Base-by-base conservation (phyloP, 1,284 basidiomycete genomes). In the Ceratobasidium sp. region DNA sequence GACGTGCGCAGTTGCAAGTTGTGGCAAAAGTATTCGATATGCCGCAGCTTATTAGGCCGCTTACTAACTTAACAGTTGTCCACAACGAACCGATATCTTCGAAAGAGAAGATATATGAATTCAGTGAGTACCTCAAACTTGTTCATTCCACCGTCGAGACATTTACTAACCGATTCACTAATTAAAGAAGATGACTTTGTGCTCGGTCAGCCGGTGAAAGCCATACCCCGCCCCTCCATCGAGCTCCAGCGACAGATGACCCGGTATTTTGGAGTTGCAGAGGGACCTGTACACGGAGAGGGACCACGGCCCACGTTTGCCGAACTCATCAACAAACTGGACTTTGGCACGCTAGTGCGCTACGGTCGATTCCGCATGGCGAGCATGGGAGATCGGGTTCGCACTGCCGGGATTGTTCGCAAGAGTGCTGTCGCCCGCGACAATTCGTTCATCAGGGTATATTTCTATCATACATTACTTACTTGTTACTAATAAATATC, bases 1-100 rank as follows among this genome's bases (percentile, higher is more conserved):
- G 78, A 23, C 43, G 41, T 3, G 79, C 77, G 0, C 78, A 78
- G n/a, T 74, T 81, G 55, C 35, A 71, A 46, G 32, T 71, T 9
- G 55, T 71, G 35, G 18, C 52, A 7, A 23, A 8, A 11, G 43
- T 55, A n/a, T 41, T 43, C 50, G 32, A 55, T 18, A 38, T 67
- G 41, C 64, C 55, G 3, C 4, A 9, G 16, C 44, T 71, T 11
- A 13, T 28, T 5, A 23, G 46, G 21, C 52, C 67, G 13, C 2
- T 28, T 13, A 18, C 41, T 14, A 26, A 59, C n/a, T 21, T n/a
- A 8, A 71, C 43, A n/a, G n/a, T 32, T 26, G 41, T 32, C 9
- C n/a, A 43, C 21, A 32, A 46, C 11, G 55, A 54, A 38, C 43
- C 23, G 11, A 71, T 71, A 43, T 59, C 67, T 1, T 28, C 30